Base-by-base conservation (phyloP, 768 basidiomycete genomes). In the Russula emetica region DNA sequence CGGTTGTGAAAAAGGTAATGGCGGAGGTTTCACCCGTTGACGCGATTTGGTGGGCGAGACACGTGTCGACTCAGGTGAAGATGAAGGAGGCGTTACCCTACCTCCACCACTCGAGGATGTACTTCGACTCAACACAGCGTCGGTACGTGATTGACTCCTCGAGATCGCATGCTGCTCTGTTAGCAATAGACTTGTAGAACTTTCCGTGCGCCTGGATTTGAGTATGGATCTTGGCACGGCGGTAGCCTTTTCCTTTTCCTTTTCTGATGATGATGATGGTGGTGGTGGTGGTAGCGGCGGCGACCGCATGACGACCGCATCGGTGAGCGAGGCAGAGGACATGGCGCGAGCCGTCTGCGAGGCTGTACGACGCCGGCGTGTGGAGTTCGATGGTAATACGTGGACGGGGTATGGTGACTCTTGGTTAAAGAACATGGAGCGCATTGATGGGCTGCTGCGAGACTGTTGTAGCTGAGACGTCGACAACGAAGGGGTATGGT, bases 141-240 rank as follows among this genome's bases (percentile, higher is more conserved):
- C 63, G 55, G 69, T 22, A 30, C 60, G 59, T 22, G 64, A 55
- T 20, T 22, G 45, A 20, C 59, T 44, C 13, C 40, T 30, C 49
- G 42, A 30, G 3, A 32, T 22, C n/a, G 64, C 61, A 51, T 68
- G 69, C 47, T 73, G 74, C 34, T 75, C 74, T 6, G 86, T 85
- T 58, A 88, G 78, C 63, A 75, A 81, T 20, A 85, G 88, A 69
- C 82, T 88, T 9, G 85, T 82, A 7, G 87, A 85, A 58, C 86
- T 81, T 30, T 85, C 83, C 13, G 81, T 78, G 71, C 83, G 86
- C 82, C 82, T 83, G 11, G 78, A 76, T 72, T 89, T 88, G 67
- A 90, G 73, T 63, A 90, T 90, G 13, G 88, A 90, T 76, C 88
- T 90, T 49, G 85, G 82, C 55, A 77, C 77, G 28, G 73, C 77